Percentiles rank a stretch among this genome's conserved stretches.
Conservation (phyloP, 2,329 filamentous ascomycete species). For the Beauveria sp. region DNA sequence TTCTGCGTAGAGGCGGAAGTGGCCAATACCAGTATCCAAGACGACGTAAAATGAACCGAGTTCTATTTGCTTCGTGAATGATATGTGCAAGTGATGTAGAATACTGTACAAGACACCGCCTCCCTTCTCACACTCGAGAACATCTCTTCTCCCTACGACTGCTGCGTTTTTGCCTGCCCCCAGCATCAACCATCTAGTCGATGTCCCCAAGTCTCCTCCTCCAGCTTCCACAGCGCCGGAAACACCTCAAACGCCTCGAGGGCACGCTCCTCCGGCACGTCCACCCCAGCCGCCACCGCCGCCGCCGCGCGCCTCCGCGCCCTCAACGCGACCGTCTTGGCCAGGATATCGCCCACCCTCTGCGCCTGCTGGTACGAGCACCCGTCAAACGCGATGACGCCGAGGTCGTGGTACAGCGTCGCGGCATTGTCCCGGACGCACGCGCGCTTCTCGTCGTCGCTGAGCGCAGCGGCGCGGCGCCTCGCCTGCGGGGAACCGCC, state of each 20-base stretch:
- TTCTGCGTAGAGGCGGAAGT: too few species aligned
- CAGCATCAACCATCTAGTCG: slow-evolving; percentile 45
- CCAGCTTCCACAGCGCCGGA: slow-evolving; percentile 51
- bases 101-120: too few species aligned
- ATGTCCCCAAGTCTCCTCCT: slow-evolving; percentile 64
- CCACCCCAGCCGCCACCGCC: background rate
- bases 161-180: background rate
- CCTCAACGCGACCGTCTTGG: slow-evolving; percentile 14
- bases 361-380: slow-evolving; percentile 16
- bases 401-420: slow-evolving; percentile 23
- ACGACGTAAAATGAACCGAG: too few species aligned
- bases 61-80: too few species aligned
- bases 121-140: too few species aligned
- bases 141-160: background rate
- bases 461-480: background rate
- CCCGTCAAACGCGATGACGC: slow-evolving; percentile 24
- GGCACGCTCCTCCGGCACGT: background rate
- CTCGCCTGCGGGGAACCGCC: background rate
- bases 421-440: background rate
- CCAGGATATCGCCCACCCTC: slow-evolving; percentile 19
- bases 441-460: background rate
- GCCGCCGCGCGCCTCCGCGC: background rate
- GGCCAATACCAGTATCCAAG: too few species aligned
- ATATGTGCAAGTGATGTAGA: too few species aligned
- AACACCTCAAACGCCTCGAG: slow-evolving; percentile 49